A percentile compares a stretch with the other conserved stretches of the same genome.
phyloP scores from a whole-genome alignment of 2,329 filamentous ascomycete species.

The Penicillium sp. region DNA sequence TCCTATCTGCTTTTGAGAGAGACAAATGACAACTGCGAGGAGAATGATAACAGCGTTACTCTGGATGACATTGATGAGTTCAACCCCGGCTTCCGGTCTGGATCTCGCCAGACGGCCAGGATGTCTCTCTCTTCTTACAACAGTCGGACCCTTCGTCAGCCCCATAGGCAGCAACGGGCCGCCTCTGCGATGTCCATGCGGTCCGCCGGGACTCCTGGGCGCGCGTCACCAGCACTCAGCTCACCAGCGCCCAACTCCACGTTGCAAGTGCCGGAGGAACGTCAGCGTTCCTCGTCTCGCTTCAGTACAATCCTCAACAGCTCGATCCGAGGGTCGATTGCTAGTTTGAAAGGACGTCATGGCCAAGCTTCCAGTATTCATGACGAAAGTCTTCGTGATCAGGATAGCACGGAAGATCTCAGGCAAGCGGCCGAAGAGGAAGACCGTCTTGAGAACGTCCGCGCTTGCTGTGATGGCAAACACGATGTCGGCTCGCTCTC shows the following conservation, averaged over 20 bases:
- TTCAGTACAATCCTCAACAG: constrained; percentile 49
- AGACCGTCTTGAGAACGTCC: constrained; percentile 85
- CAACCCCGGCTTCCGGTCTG: constrained; percentile 63
- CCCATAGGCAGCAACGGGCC: constrained; percentile 53
- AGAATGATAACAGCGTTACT: constrained; percentile 56
- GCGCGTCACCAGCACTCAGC: constrained; percentile 37
- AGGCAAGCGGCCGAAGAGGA: constrained; percentile 64
- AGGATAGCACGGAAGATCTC: constrained; percentile 80
- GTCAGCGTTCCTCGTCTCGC: constrained; percentile 47
- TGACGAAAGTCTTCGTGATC: constrained; percentile 43
- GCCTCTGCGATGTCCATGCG: constrained; percentile 40
- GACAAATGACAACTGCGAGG: constrained; percentile 56
- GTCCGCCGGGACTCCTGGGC: constrained; percentile 37
- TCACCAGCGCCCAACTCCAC: constrained; percentile 34
- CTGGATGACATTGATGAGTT: constrained; percentile 70
- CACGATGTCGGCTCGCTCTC: constrained; percentile 61
- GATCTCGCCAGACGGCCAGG: constrained; percentile 55
- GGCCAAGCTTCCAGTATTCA: constrained; percentile 38
- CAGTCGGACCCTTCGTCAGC: constrained; percentile 66
- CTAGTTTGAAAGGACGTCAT: constrained; percentile 46
- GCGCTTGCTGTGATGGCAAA: constrained; percentile 93
- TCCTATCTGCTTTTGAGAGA: constrained; percentile 86
- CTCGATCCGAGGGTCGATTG: constrained; percentile 51
- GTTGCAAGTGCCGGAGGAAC: constrained; percentile 36
- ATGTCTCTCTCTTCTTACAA: constrained; percentile 76